Evolutionary conservation across 1,139 yeast genomes (phyloP).

Genomic region (Blastobotrys persicus): DNA sequence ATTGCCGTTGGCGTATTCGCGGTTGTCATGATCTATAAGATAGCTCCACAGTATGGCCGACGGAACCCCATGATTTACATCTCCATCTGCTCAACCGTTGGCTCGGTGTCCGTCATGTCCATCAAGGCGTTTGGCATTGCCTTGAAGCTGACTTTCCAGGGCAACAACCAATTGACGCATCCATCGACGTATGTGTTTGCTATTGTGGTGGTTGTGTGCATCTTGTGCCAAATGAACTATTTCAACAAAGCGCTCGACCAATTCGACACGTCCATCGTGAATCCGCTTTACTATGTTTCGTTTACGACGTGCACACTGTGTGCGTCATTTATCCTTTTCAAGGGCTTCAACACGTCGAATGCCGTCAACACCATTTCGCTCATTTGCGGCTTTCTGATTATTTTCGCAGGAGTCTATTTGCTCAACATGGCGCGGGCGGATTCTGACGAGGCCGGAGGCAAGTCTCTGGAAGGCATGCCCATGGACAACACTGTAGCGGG

Average conservation of each 20-base stretch:
- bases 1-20: constrained; percentile 62
- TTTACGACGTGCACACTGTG: constrained; percentile 85
- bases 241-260: constrained; percentile 92
- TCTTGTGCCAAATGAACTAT: constrained; percentile 88
- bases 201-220: constrained; percentile 74
- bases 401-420: constrained; percentile 83
- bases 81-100: constrained; percentile 86
- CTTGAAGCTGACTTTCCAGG: constrained; percentile 75
- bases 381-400: constrained; percentile 80
- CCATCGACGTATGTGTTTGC: constrained; percentile 81
- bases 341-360: constrained; percentile 83
- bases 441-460: constrained; percentile 45
- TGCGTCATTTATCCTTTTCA: constrained; percentile 83
- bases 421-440: constrained; percentile 75
- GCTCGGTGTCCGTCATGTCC: constrained; percentile 88
- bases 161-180: constrained; percentile 88
- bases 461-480: constrained; percentile 70
- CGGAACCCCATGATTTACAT: constrained; percentile 87
- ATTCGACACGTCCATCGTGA: constrained; percentile 88
- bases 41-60: constrained; percentile 79
- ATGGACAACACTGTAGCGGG: constrained; percentile 85
- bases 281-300: constrained; percentile 87
- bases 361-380: constrained; percentile 82
- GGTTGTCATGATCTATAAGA: constrained; percentile 73
- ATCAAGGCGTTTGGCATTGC: constrained; percentile 95